Conservation (phyloP, 345 rosid genomes). For the Combretum micranthum region DNA sequence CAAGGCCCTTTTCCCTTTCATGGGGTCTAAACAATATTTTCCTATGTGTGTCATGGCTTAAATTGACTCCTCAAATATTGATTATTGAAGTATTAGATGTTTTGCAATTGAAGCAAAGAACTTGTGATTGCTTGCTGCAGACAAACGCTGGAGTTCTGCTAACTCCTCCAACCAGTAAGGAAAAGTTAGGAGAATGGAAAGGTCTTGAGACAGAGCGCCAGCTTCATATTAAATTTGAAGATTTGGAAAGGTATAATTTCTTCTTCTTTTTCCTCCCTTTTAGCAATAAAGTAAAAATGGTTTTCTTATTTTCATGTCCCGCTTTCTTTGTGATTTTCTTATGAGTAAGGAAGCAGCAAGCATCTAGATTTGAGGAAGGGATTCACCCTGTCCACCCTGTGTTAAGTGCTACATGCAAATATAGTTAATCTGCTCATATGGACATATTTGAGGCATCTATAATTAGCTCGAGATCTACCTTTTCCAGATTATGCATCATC, state of each 20-base stretch:
- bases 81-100: background rate
- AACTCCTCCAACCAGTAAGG: conserved; percentile 72
- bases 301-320: too few relatives aligned
- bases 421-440: background rate
- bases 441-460: background rate
- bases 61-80: background rate
- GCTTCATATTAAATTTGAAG: conserved; percentile 46
- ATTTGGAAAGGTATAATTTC: conserved; percentile 45
- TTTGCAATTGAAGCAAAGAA: background rate
- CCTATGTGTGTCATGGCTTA: background rate
- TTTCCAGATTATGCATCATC: too few relatives aligned
- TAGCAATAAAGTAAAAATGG: background rate
- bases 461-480: background rate
- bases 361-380: too few relatives aligned
- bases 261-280: background rate
- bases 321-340: too few relatives aligned
- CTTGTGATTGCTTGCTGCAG: conserved; percentile 33
- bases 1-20: too few relatives aligned
- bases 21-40: too few relatives aligned
- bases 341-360: too few relatives aligned
- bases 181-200: conserved; percentile 52
- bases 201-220: conserved; percentile 55
- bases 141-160: conserved; percentile 62
- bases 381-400: too few relatives aligned
- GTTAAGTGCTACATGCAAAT: too few relatives aligned